Evolutionary conservation across 148 eudicot genomes (phyloP), one percentile per base, ranked within the genome.

Genomic region (Gaultheria prostrata): DNA sequence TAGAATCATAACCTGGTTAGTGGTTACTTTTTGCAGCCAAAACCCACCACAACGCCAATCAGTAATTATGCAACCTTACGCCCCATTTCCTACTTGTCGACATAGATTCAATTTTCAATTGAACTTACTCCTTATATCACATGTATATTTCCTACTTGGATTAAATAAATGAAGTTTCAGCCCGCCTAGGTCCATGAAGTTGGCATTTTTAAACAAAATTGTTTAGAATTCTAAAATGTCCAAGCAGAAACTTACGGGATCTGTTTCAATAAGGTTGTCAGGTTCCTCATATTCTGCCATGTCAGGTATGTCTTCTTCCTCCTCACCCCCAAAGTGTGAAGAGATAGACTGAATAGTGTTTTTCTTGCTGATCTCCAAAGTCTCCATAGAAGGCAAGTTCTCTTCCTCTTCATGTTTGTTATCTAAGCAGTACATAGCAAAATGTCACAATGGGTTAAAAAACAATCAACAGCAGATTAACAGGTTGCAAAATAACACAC

Each of bases 271-370:
- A 79, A 96, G 83, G 83, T 93, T 94, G 85, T 96, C 98, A 72
- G 93, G 87, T n/a, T 93, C 99, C 82, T 91, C 95, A 85, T 87
- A 94, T 76, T 92, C 99, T 72, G 87, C 92, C 93, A 96, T 91
- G 84, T 96, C 98, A 26, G 99, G 99, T 76, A 96, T 93, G 82
- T 94, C 98, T 78, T 90, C 98, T 75, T 95, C 98, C 72, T 92
- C 97, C n/a, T 92, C 94, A 72, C 89, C 95, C 74, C 98, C 99
- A 90, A 96, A 96, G 87, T 96, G 88, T 24, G 99, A 93, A 48
- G 98, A 82, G 54, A 93, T 92, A 43, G 99, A 91, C 76, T 91
- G 94, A 53, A 96, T 93, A 24, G 90, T 91, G 82, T 82, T 90
- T 67, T 80, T 94, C 87, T 96, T 91, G 82, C 90, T 81, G 84